These are phyloP conservation scores for Vaccinium vitisidaea DNA, from an alignment of 148 eudicot species.

Conservation along the genomic window DNA sequence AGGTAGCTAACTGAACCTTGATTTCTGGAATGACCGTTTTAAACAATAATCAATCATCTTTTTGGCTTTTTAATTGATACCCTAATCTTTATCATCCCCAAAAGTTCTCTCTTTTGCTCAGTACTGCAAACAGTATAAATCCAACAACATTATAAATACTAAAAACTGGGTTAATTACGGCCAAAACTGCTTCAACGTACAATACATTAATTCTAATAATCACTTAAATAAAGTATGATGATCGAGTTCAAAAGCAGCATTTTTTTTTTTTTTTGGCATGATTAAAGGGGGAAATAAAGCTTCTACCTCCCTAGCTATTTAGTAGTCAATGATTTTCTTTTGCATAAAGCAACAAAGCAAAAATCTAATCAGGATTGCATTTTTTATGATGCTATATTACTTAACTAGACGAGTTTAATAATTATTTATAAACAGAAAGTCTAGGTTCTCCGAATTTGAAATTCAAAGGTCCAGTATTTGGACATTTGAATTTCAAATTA, in stretches of 20 bases:
- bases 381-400: too few species aligned
- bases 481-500: too few species aligned
- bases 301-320: not conserved
- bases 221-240: not conserved
- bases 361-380: not conserved
- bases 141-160: not conserved
- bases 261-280: not conserved
- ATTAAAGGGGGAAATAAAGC: not conserved
- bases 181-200: not conserved
- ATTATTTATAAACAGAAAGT: too few species aligned
- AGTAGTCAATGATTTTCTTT: slow-evolving; percentile 1
- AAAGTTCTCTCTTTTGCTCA: not conserved
- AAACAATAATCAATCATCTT: slow-evolving; percentile 22
- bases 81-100: slow-evolving; percentile 10
- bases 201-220: not conserved
- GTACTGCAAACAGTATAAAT: not conserved
- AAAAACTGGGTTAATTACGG: not conserved
- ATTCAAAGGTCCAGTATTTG: too few species aligned
- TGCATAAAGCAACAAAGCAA: not conserved
- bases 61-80: slow-evolving; percentile 17
- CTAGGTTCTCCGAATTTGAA: too few species aligned
- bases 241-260: not conserved
- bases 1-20: slow-evolving; percentile 23
- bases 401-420: not conserved
- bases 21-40: slow-evolving; percentile 26